Base-by-base conservation (phyloP, 345 rosid genomes). In the Eucalyptus pumila region DNA sequence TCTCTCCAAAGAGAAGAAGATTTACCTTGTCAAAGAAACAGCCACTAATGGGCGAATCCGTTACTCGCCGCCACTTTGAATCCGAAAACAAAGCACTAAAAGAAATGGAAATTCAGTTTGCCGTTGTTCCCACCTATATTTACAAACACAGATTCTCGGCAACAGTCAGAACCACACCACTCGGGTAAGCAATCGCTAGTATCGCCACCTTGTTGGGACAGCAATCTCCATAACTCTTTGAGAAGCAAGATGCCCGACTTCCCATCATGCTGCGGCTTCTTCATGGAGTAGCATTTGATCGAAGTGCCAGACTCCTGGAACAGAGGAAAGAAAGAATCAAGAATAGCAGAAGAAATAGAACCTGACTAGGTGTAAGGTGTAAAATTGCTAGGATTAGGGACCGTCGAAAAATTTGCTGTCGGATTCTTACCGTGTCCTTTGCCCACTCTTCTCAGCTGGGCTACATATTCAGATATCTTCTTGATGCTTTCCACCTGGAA, bases 271-370 rank as follows among this genome's bases (percentile, higher is more conserved):
- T 86, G 56, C 91, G 40, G 85, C 94, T 85, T 54, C 93, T 86
- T 91, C 89, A 5, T 91, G 87, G 88, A 94, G 97, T 9, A 95
- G 94, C 93, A 62, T 93, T 87, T 94, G 95, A 91, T 95, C 95
- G 6, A 95, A 95, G 94, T 95, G 96, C 96, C 96, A 95, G 16
- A 93, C 95, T 27, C 97, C 97, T 95, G 91, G 87, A 92, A 80
- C 90, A 85, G 80, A 80, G 32, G 47, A 54, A 19, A 34, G 17
- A 27, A 45, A 30, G 54, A 50, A 30, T 86, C 52, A 52, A 58
- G 24, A 27, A 86, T 40, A 32, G 32, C 34, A 44, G 60, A 47
- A 60, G 49, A 26, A 76, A 56, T 10, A 49, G 19, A 21, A 80
- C 37, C 4, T 11, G 85, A 30, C 42, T 9, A 7, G 69, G 23